These are phyloP conservation scores for Pythium coloratum DNA, from an alignment of 352 stramenopile genomes.

Conservation along the genomic window DNA sequence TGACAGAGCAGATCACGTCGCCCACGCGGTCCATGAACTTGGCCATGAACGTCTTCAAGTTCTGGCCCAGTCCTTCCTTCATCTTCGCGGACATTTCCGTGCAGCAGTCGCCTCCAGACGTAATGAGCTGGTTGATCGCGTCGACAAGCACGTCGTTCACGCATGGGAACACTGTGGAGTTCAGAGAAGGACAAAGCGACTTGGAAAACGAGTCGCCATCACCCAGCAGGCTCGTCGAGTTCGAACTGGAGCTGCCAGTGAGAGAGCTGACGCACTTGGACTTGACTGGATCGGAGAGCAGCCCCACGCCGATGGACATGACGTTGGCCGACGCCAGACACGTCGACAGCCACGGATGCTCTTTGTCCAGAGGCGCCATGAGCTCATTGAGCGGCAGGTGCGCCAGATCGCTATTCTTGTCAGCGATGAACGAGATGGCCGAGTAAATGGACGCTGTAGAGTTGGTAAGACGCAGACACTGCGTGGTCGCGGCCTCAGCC, in stretches of 20 bases:
- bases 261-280: constrained; percentile 31
- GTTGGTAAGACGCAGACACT: constrained; percentile 28
- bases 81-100: constrained; percentile 33
- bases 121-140: constrained; percentile 31
- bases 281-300: constrained; percentile 28
- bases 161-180: constrained; percentile 37
- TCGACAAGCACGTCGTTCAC: constrained; percentile 32
- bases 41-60: constrained; percentile 26
- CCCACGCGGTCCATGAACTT: constrained; percentile 25
- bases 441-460: constrained; percentile 25
- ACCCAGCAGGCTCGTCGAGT: neutral
- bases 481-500: constrained; percentile 3
- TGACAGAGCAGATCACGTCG: constrained; percentile 36
- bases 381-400: constrained; percentile 33
- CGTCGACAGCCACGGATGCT: constrained; percentile 39
- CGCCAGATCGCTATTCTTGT: constrained; percentile 26
- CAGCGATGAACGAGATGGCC: constrained; percentile 28
- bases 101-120: constrained; percentile 33
- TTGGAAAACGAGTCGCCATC: constrained; percentile 17
- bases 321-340: constrained; percentile 37
- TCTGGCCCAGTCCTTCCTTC: constrained; percentile 27
- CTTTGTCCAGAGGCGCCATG: constrained; percentile 33
- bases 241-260: constrained; percentile 5
- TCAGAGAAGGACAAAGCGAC: constrained; percentile 35
- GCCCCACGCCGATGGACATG: constrained; percentile 25